Percentiles rank a stretch among this genome's conserved stretches.
phyloP scores from a whole-genome alignment of 1,284 basidiomycete species.

The Neonothopanus nambi region DNA sequence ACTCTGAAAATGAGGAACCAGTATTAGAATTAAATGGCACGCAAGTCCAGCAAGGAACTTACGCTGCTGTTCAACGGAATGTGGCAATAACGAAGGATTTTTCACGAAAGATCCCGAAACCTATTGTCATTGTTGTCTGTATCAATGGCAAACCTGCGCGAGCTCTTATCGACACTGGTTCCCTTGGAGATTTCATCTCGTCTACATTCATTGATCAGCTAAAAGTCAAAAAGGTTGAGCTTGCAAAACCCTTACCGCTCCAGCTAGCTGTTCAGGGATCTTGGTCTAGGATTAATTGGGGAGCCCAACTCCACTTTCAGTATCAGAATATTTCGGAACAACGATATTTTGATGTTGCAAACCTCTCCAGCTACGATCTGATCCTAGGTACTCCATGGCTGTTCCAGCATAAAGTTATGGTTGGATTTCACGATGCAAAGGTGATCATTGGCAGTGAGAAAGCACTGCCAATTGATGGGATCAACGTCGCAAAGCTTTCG shows the following conservation, averaged over 20 bases:
- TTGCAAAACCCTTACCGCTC: background rate
- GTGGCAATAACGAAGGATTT: background rate
- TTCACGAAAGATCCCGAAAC: background rate
- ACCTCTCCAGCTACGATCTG: conserved; percentile 28
- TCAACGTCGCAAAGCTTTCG: background rate
- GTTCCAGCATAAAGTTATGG: conserved; percentile 25
- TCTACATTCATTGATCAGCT: conserved; percentile 15
- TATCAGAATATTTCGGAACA: conserved; percentile 25
- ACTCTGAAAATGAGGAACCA: background rate
- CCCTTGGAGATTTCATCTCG: conserved; percentile 17
- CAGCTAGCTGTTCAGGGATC: background rate
- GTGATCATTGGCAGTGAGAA: conserved; percentile 20
- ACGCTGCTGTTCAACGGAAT: background rate
- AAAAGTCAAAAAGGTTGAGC: background rate
- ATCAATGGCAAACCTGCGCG: conserved; percentile 14
- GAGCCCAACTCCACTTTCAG: conserved; percentile 1
- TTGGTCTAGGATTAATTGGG: background rate
- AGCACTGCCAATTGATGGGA: conserved; percentile 18
- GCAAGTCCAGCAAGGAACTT: background rate
- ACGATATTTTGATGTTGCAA: conserved; percentile 19
- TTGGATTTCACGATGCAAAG: conserved; percentile 11
- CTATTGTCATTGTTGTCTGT: conserved; percentile 2
- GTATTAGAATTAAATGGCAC: background rate
- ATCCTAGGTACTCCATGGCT: conserved; percentile 33
- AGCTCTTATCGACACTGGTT: conserved; percentile 15